Evolutionary conservation across 495 filamentous ascomycete genomes (phyloP).

Genomic region (Hypoxylon trugodes): DNA sequence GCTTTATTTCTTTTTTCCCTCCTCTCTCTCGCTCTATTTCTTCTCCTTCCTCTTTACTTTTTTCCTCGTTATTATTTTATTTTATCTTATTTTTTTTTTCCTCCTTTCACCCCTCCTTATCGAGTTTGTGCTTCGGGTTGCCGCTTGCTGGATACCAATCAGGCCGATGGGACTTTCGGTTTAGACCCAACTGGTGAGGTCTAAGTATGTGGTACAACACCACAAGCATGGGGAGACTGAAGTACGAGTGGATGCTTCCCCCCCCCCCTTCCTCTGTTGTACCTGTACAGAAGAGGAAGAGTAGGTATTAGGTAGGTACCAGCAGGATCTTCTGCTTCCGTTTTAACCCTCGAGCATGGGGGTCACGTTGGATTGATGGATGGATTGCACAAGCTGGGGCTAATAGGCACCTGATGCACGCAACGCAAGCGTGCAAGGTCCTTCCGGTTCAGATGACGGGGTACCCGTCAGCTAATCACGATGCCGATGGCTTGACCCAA

Average conservation of each 20-base stretch:
- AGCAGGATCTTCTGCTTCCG: conserved; percentile 32
- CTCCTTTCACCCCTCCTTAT: conserved; percentile 10
- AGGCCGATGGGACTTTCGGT: conserved; percentile 28
- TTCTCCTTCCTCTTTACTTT: not conserved
- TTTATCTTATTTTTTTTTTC: not conserved
- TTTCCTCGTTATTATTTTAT: not conserved
- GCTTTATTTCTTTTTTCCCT: conserved; percentile 8
- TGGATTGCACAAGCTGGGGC: conserved; percentile 43
- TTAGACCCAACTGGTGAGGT: conserved; percentile 32
- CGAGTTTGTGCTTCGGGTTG: conserved; percentile 38
- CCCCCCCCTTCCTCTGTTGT: conserved; percentile 35
- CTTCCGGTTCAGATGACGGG: conserved; percentile 44
- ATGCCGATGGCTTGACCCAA: conserved; percentile 44
- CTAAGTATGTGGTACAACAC: conserved; percentile 34
- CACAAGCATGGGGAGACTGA: conserved; percentile 26
- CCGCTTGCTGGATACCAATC: conserved; percentile 37
- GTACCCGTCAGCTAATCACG: conserved; percentile 44
- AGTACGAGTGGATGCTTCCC: conserved; percentile 33
- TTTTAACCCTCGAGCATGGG: conserved; percentile 37
- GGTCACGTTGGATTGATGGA: conserved; percentile 45
- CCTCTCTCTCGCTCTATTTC: not conserved
- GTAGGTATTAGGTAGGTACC: no score
- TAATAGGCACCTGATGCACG: conserved; percentile 48
- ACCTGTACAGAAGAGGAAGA: conserved; percentile 36
- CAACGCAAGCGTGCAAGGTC: conserved; percentile 44